Evolutionary conservation across 768 basidiomycete genomes (phyloP), one percentile per base, ranked within the genome.

Genomic region (Termitomyces sp.): DNA sequence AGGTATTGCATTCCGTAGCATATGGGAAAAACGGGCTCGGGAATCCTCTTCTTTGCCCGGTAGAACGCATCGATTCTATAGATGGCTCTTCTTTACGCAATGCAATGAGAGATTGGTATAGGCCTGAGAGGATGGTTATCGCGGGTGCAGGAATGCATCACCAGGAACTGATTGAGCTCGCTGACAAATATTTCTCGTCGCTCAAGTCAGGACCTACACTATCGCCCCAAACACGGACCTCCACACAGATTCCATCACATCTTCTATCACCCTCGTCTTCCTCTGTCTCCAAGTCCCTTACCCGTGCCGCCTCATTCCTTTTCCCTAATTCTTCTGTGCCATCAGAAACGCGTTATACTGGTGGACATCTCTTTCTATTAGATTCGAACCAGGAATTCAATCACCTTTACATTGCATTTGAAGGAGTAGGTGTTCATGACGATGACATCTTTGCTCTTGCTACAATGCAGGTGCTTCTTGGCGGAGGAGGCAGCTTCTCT

Each of bases 401-500:
- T 65, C 97, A 98, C 73, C 81, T 98, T 56, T 97, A 97, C 72
- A 80, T 99, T 59, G 94, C 84, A 0, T 99, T 89, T 68, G 96
- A 98, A 72, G 94, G 95, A 32, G 82, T 93, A 3, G 89, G 93
- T 3, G 92, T 98, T 50, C 87, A 91, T 69, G 92, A 96, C 65
- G 86, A 91, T 54, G 94, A 97, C 70, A 89, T 98, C 55, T 98
- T 95, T 72, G 84, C 93, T 6, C 81, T 96, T 17, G 96, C 96
- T 20, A 94, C 92, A 2, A 89, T 98, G 77, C 96, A 99, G 70
- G 89, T 96, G 31, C 84, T 98, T 48, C 84, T 99, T 15, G 96
- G 96, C 37, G 96, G 96, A 0, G 96, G 96, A 8, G 95, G 95
- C 17, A 92, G 89, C 72, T 99, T 99, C 81, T 97, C 95, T 40